A percentile compares a stretch with the other conserved stretches of the same genome.
Evolutionary conservation across 345 rosid genomes (phyloP).

Genomic region (Combretum micranthum): DNA sequence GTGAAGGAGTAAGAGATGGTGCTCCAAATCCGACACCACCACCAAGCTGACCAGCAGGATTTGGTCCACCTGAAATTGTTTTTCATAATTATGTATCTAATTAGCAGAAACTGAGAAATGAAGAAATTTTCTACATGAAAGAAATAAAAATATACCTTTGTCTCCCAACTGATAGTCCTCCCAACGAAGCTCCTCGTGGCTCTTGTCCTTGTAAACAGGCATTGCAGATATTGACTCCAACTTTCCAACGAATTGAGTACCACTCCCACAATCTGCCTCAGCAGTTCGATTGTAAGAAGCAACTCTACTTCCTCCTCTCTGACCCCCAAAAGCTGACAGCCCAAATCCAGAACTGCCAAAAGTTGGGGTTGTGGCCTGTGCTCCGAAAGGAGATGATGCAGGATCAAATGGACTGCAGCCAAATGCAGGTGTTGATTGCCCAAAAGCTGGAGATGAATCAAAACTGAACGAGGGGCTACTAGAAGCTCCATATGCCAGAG

Average conservation of each 20-base stretch:
- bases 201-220: slow-evolving; percentile 64
- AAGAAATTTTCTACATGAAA: background rate
- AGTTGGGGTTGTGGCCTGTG: slow-evolving; percentile 57
- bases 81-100: slow-evolving; percentile 3
- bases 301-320: slow-evolving; percentile 80
- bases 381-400: slow-evolving; percentile 51
- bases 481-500: slow-evolving; percentile 24
- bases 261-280: slow-evolving; percentile 47
- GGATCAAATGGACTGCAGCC: slow-evolving; percentile 65
- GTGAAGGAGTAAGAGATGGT: slow-evolving; percentile 36
- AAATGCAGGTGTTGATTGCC: slow-evolving; percentile 69
- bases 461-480: slow-evolving; percentile 54
- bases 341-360: slow-evolving; percentile 63
- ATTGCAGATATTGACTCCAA: slow-evolving; percentile 84
- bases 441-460: slow-evolving; percentile 63
- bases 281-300: slow-evolving; percentile 53
- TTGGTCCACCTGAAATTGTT: slow-evolving; percentile 63
- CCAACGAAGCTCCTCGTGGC: slow-evolving; percentile 92
- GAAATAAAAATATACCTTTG: slow-evolving; percentile 47
- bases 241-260: slow-evolving; percentile 59
- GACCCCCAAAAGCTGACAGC: slow-evolving; percentile 64
- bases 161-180: slow-evolving; percentile 96
- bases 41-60: slow-evolving; percentile 52
- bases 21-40: slow-evolving; percentile 47
- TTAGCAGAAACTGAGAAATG: background rate